Evolutionary conservation across 2,329 filamentous ascomycete species (phyloP).

Genomic region (Xylariaceae sp.): DNA sequence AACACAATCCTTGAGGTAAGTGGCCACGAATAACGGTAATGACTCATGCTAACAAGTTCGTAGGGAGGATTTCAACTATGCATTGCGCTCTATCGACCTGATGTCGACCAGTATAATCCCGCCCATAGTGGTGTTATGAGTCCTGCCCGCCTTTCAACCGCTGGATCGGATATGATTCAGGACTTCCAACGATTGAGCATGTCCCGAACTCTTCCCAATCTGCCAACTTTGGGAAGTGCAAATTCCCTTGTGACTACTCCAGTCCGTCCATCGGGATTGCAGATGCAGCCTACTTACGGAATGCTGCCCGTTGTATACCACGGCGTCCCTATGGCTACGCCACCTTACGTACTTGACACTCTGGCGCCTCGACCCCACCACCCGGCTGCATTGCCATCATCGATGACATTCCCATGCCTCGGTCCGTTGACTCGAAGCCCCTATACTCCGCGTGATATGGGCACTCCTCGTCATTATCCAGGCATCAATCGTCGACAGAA

Average conservation of each 20-base stretch:
- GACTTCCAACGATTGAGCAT: constrained; percentile 29
- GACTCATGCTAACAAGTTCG: constrained; percentile 6
- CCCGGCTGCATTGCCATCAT: constrained; percentile 22
- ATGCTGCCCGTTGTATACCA: constrained; percentile 37
- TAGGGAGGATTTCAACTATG: constrained; percentile 30
- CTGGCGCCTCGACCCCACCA: constrained; percentile 29
- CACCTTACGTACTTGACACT: constrained; percentile 34
- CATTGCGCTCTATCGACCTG: constrained; percentile 29
- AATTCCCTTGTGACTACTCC: constrained; percentile 26
- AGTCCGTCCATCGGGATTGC: constrained; percentile 24
- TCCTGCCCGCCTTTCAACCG: constrained; percentile 21
- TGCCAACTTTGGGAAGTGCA: constrained; percentile 19
- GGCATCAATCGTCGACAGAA: constrained; percentile 44
- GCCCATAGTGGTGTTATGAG: constrained; percentile 18
- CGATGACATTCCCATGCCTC: constrained; percentile 27
- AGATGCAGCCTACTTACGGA: constrained; percentile 32
- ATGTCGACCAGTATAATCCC: constrained; percentile 24
- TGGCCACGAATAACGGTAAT: neutral
- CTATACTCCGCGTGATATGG: constrained; percentile 33
- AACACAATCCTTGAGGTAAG: constrained; percentile 36
- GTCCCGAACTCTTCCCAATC: constrained; percentile 23
- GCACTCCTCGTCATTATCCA: constrained; percentile 37
- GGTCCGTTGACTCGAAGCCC: constrained; percentile 24
- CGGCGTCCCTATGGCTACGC: constrained; percentile 28
- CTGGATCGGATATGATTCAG: constrained; percentile 23